Percentiles rank a stretch among this genome's conserved stretches.
These are phyloP conservation scores for Medicago arabica DNA, from an alignment of 306 rosid species.

Conservation along the genomic window DNA sequence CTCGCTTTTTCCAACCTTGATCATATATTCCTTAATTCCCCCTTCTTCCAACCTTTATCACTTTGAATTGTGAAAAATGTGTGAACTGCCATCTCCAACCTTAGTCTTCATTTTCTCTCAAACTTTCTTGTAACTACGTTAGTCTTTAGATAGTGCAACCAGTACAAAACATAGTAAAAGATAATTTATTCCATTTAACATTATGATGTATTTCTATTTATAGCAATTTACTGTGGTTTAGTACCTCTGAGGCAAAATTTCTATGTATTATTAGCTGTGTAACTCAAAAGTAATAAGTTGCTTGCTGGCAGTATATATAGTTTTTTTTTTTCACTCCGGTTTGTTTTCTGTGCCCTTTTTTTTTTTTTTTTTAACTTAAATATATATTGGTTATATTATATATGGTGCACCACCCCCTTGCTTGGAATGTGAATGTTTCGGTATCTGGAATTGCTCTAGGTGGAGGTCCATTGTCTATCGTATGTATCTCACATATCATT, in stretches of 20 bases:
- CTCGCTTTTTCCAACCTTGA: slow-evolving; percentile 12
- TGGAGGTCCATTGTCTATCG: not conserved
- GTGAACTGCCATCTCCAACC: slow-evolving; percentile 2
- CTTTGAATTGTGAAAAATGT: not conserved
- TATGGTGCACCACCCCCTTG: not conserved
- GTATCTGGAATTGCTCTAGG: slow-evolving; percentile 26
- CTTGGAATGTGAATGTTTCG: not conserved
- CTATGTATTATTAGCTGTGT: not conserved
- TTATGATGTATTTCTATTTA: slow-evolving; percentile 3
- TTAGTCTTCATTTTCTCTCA: not conserved
- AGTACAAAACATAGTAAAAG: not conserved
- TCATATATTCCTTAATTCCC: not conserved
- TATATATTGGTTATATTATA: not conserved
- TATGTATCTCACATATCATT: not conserved
- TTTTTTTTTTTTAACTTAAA: not conserved
- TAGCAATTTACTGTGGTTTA: not conserved
- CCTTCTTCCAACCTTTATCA: slow-evolving; percentile 12
- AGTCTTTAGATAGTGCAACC: not conserved
- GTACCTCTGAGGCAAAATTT: not conserved
- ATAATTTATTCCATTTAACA: not conserved
- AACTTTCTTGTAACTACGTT: not conserved
- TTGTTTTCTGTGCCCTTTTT: not conserved
- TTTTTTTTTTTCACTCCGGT: not conserved
- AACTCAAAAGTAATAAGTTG: too few species aligned
- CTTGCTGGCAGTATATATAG: not conserved